phyloP scores from a whole-genome alignment of 768 basidiomycete species.

The Russula earlei region DNA sequence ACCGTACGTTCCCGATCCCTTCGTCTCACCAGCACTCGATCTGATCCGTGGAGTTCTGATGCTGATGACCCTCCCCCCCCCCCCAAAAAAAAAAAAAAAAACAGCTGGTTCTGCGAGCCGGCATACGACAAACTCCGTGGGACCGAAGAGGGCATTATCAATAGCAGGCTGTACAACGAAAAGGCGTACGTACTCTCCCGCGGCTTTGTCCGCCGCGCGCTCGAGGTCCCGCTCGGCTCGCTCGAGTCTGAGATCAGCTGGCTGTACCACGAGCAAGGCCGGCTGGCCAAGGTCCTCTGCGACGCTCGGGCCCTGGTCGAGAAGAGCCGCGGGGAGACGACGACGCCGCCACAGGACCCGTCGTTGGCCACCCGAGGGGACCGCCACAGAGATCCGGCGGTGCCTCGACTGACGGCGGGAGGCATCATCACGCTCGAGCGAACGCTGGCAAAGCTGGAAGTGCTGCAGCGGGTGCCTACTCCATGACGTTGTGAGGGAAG shows the following conservation, averaged over 20 bases:
- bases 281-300: constrained; percentile 57
- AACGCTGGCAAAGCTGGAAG: constrained; percentile 58
- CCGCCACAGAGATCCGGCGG: constrained; percentile 38
- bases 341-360: neutral
- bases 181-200: constrained; percentile 88
- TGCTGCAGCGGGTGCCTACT: constrained; percentile 23
- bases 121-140: constrained; percentile 88
- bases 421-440: constrained; percentile 71
- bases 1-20: constrained; percentile 47
- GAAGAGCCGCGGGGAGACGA: constrained; percentile 44
- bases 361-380: constrained; percentile 17
- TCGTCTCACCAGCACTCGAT: neutral
- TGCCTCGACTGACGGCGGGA: constrained; percentile 71
- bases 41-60: neutral
- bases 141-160: constrained; percentile 82
- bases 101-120: constrained; percentile 85
- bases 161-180: constrained; percentile 88
- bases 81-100: neutral
- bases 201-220: constrained; percentile 82
- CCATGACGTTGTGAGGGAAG: neutral
- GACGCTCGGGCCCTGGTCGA: constrained; percentile 56
- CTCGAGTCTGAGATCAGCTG: constrained; percentile 64
- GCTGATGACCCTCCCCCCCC: too few species aligned
- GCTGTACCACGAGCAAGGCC: constrained; percentile 58
- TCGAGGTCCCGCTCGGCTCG: constrained; percentile 66